These are phyloP conservation scores for Trametes elegans DNA, from an alignment of 768 basidiomycete species.

Conservation along the genomic window DNA sequence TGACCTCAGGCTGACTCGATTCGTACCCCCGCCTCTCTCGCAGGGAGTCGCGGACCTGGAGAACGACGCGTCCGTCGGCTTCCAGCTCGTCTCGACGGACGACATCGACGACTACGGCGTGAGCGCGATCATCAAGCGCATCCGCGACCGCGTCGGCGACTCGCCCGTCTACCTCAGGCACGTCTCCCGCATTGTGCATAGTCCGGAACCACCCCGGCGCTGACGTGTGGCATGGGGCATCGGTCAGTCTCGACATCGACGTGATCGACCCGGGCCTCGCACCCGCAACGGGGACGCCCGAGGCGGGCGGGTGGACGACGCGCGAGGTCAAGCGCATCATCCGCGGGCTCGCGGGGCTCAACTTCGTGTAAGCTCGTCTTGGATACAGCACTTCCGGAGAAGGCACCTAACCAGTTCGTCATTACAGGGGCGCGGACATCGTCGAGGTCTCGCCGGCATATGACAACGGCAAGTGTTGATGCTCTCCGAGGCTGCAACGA, in stretches of 20 bases:
- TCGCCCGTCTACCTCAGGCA: constrained; percentile 74
- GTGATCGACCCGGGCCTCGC: constrained; percentile 80
- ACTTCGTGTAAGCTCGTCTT: constrained; percentile 63
- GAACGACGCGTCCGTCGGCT: constrained; percentile 72
- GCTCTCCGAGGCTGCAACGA: too few relatives aligned
- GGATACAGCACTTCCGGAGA: too few relatives aligned
- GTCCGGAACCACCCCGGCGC: background rate
- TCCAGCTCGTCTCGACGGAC: constrained; percentile 74
- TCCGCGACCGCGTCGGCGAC: constrained; percentile 69
- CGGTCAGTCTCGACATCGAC: constrained; percentile 71
- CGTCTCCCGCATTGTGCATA: background rate
- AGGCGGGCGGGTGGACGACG: constrained; percentile 82
- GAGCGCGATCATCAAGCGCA: constrained; percentile 63
- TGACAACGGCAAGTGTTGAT: constrained; percentile 52
- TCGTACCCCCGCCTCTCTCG: background rate
- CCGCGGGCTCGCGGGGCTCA: constrained; percentile 74
- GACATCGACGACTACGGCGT: constrained; percentile 84
- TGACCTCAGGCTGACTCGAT: background rate
- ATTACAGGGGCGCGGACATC: constrained; percentile 60
- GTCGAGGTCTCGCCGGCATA: constrained; percentile 77
- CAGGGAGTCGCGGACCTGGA: constrained; percentile 63
- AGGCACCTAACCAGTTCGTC: background rate
- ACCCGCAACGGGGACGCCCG: constrained; percentile 82
- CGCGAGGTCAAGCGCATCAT: constrained; percentile 80
- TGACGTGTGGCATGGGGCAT: background rate